These are phyloP conservation scores for Tolypocladium guangdongense DNA, from an alignment of 2,329 filamentous ascomycete species.

Conservation along the genomic window DNA sequence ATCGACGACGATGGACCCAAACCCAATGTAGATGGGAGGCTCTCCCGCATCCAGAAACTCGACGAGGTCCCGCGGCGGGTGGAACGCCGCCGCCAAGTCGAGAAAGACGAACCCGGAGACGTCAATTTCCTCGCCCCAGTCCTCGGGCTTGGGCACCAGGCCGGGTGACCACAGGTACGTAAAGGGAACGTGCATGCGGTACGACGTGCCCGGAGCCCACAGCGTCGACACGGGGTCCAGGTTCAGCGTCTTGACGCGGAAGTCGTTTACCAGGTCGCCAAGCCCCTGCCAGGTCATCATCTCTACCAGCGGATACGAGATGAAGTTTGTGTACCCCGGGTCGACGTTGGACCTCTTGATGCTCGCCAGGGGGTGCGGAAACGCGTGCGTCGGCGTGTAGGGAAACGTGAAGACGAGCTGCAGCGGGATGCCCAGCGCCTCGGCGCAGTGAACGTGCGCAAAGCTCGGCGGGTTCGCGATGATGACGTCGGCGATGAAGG, in stretches of 20 bases:
- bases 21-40: constrained; percentile 62
- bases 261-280: constrained; percentile 67
- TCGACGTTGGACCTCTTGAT: constrained; percentile 65
- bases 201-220: constrained; percentile 66
- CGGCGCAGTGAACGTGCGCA: constrained; percentile 69
- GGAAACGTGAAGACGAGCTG: constrained; percentile 88
- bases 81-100: constrained; percentile 51
- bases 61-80: constrained; percentile 43
- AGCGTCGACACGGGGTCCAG: constrained; percentile 65
- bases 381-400: constrained; percentile 63
- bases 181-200: constrained; percentile 62
- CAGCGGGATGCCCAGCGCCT: constrained; percentile 64
- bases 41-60: constrained; percentile 46
- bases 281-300: constrained; percentile 89
- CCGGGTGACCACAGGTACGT: constrained; percentile 63
- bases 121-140: constrained; percentile 61
- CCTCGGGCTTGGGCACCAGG: constrained; percentile 54
- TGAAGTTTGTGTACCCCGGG: constrained; percentile 64
- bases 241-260: constrained; percentile 56
- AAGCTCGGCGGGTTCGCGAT: constrained; percentile 76
- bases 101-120: constrained; percentile 72
- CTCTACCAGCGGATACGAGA: constrained; percentile 70
- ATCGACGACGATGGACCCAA: constrained; percentile 66
- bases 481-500: constrained; percentile 66
- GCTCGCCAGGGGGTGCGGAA: constrained; percentile 68